Base-by-base conservation (phyloP, 1,284 basidiomycete genomes). In the Vanrija sp. region DNA sequence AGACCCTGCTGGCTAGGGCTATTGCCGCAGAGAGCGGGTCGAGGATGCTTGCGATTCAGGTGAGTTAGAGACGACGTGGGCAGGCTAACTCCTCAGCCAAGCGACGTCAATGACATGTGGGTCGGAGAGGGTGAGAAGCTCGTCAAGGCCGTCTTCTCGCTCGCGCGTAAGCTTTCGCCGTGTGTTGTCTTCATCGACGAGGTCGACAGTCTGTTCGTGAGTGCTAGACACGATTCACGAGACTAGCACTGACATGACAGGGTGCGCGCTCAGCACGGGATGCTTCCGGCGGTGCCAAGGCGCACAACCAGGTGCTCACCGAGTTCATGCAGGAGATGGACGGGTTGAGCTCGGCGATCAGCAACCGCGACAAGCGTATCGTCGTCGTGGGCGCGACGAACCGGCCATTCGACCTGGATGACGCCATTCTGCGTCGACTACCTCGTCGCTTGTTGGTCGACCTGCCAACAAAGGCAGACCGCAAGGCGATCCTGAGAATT, bases 301-400 rank as follows among this genome's bases (percentile, higher is more conserved):
- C 87, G 25, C 92, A 90, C 74, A 83, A 88, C 59, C 77, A 73
- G 49, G 60, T 75, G 43, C 56, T 77, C 31, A 77, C 75, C 19
- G 93, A 97, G 71, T 94, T 98, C 72, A 97, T 98, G 94, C 93
- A 97, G 71, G 93, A 96, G 71, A 97, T 98, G 93, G 94, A 98
- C 67, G 94, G 94, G 3, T 76, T 95, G 53, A 89, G 61, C 23
- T 76, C 75, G 5, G 71, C 74, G 5, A 63, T 84, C 67, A 83
- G 86, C 8, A 86, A 84, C 25, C 82, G 82, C 66, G 89, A 90
- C 62, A 85, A 86, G 67, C 87, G 84, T 59, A 85, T 97, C 48
- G 87, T 96, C 46, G 87, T 98, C 45, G 92, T 98, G 55, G 94
- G 94, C 31, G 94, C 94, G 3, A 97, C 94, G 1, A 98, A 98